A percentile compares a stretch with the other conserved stretches of the same genome.
Evolutionary conservation across 2,329 filamentous ascomycete genomes (phyloP).

Genomic region (Falciphora oryzae): DNA sequence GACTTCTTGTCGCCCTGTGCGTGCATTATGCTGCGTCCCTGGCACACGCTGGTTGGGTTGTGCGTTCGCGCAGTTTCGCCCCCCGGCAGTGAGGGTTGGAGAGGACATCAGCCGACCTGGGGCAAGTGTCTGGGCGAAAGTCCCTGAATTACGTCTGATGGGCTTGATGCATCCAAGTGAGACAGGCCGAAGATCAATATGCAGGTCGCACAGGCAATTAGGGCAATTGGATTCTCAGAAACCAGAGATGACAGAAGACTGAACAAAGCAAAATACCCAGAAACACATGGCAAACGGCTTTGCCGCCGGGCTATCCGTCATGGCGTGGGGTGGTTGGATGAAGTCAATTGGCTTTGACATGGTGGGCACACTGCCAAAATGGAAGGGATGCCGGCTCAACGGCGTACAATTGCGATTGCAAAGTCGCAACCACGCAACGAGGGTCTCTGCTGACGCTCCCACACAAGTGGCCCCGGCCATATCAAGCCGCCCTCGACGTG

Average conservation of each 20-base stretch:
- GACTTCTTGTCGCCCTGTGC: conserved; percentile 11
- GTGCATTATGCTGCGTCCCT: too few species aligned
- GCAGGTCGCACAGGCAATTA: neutral
- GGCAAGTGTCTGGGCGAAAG: neutral
- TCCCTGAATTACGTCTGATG: too few species aligned
- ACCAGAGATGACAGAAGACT: neutral
- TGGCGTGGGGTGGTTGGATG: neutral
- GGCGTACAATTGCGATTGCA: neutral
- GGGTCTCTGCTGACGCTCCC: neutral
- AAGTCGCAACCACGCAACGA: neutral
- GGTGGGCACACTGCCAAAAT: neutral
- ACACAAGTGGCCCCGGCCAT: neutral
- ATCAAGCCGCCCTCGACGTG: neutral
- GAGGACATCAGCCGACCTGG: neutral
- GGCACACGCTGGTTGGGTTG: too few species aligned
- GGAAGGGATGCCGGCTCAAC: neutral
- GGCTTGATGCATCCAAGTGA: neutral
- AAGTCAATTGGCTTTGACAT: neutral
- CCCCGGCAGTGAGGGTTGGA: neutral
- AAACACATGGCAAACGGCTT: neutral
- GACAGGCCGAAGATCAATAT: neutral
- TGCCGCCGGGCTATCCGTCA: neutral
- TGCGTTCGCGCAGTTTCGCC: neutral
- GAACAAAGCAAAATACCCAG: neutral
- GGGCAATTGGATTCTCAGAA: too few species aligned